phyloP scores from a whole-genome alignment of 202 grass and related monocot genomes.

The Cymbopogon flexuosus region DNA sequence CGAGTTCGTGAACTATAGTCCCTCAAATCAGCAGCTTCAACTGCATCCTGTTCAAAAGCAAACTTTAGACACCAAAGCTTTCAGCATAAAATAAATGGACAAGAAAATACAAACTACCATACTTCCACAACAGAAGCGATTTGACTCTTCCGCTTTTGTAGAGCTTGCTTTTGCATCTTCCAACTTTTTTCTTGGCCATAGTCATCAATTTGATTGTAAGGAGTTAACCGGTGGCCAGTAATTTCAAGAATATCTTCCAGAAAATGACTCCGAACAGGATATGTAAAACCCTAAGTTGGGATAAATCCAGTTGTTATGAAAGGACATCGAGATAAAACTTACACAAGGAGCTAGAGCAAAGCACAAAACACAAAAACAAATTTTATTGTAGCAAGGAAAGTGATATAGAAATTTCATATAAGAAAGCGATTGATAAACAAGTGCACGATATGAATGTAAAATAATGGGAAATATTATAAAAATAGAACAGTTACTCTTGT shows the following conservation, averaged over 20 bases:
- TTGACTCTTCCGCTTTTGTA: constrained; percentile 87
- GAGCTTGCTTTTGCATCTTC: constrained; percentile 98
- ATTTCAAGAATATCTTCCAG: constrained; percentile 88
- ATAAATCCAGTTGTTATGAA: constrained; percentile 21
- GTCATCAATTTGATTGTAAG: constrained; percentile 99
- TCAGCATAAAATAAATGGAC: constrained; percentile 9
- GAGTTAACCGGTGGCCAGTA: constrained; percentile 76
- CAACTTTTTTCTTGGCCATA: constrained; percentile 98
- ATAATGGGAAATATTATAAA: background rate
- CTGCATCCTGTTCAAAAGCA: constrained; percentile 62
- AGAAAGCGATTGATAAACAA: background rate
- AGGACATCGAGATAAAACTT: background rate
- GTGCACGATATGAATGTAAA: background rate
- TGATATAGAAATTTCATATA: background rate
- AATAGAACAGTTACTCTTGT: background rate
- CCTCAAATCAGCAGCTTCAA: constrained; percentile 89
- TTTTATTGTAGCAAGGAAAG: constrained; percentile 20
- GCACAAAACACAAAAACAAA: constrained; percentile 18
- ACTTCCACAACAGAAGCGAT: constrained; percentile 95
- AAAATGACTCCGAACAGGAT: constrained; percentile 78
- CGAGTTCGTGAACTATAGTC: constrained; percentile 67
- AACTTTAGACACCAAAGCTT: constrained; percentile 29
- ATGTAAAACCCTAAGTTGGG: constrained; percentile 84
- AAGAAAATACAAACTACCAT: constrained; percentile 16
- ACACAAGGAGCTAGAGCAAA: background rate